Percentiles rank a stretch among this genome's conserved stretches.
Evolutionary conservation across 1,139 yeast species (phyloP).

Genomic region (Candida labiduridarum): DNA sequence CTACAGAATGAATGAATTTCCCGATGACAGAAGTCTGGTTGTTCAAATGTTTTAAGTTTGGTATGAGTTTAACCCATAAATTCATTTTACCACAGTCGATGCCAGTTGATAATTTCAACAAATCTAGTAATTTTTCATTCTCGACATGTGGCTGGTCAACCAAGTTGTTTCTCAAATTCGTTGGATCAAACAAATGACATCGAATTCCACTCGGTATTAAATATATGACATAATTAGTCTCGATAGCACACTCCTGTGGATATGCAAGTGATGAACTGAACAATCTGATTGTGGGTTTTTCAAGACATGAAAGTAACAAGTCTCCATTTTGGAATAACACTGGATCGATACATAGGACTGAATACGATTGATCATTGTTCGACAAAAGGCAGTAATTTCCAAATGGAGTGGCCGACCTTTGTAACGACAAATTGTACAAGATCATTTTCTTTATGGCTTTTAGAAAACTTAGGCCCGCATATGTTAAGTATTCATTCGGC

Average conservation of each 20-base stretch:
- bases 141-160: slow-evolving; percentile 18
- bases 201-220: slow-evolving; percentile 77
- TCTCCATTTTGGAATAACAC: slow-evolving; percentile 56
- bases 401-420: slow-evolving; percentile 47
- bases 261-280: slow-evolving; percentile 28
- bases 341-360: slow-evolving; percentile 55
- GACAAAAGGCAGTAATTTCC: slow-evolving; percentile 52
- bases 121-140: slow-evolving; percentile 50
- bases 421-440: slow-evolving; percentile 45
- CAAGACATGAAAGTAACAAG: slow-evolving; percentile 34
- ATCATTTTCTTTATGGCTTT: slow-evolving; percentile 63
- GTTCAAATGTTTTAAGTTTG: slow-evolving; percentile 67
- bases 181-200: slow-evolving; percentile 54
- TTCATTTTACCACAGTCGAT: slow-evolving; percentile 29
- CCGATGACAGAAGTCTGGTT: slow-evolving; percentile 69
- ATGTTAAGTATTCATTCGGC: slow-evolving; percentile 31
- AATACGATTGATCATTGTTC: slow-evolving; percentile 16
- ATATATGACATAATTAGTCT: slow-evolving; percentile 52
- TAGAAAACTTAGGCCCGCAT: slow-evolving; percentile 56
- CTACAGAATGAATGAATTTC: slow-evolving; percentile 51
- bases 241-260: slow-evolving; percentile 18
- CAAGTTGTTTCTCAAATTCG: slow-evolving; percentile 14
- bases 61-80: slow-evolving; percentile 68
- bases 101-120: slow-evolving; percentile 58
- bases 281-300: slow-evolving; percentile 30